phyloP scores from a whole-genome alignment of 2,329 filamentous ascomycete species.

The Exophiala oligosperma region DNA sequence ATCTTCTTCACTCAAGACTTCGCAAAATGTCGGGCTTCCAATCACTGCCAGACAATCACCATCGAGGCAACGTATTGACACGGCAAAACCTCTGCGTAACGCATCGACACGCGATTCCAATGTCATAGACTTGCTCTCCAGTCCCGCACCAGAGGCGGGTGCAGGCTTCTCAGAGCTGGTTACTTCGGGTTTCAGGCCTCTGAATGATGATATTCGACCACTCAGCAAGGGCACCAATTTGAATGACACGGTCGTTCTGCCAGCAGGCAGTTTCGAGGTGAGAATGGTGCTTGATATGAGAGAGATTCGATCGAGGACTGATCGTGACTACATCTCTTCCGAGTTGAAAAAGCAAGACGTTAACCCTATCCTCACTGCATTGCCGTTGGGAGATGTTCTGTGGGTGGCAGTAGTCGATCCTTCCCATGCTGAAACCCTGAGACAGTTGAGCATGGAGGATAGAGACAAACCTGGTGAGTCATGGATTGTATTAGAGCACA shows the following conservation, averaged over 20 bases:
- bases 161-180: conserved; percentile 1
- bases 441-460: conserved; percentile 17
- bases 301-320: conserved; percentile 70
- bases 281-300: conserved; percentile 73
- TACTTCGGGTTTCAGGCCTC: background rate
- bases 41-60: background rate
- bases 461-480: conserved; percentile 52
- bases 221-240: background rate
- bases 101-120: background rate
- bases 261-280: conserved; percentile 68
- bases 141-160: conserved; percentile 3
- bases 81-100: background rate
- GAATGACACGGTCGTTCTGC: conserved; percentile 57
- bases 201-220: background rate
- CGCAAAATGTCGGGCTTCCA: background rate
- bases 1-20: background rate
- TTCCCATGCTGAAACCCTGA: conserved; percentile 54
- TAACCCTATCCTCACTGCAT: conserved; percentile 63
- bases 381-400: conserved; percentile 73
- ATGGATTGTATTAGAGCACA: conserved; percentile 76
- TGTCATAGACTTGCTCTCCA: conserved; percentile 15
- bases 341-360: conserved; percentile 68
- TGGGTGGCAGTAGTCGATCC: conserved; percentile 77
- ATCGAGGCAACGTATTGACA: background rate
- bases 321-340: conserved; percentile 75